Evolutionary conservation across 352 stramenopile species (phyloP).

Genomic region (Phytophthora sp.): DNA sequence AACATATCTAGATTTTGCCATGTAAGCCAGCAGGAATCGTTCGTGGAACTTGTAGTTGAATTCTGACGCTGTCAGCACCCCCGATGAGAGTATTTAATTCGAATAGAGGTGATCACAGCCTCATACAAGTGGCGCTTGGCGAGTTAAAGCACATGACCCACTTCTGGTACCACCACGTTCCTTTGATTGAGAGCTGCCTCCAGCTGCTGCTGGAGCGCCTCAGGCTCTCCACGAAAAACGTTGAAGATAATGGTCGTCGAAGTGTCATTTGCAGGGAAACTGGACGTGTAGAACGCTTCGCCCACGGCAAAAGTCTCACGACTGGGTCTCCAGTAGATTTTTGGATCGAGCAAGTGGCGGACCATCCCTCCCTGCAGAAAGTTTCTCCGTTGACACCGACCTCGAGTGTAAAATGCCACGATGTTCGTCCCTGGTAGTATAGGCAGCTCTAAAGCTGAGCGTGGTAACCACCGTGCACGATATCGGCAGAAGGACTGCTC

Average conservation of each 20-base stretch:
- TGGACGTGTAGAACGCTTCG: background rate
- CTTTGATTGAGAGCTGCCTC: constrained; percentile 30
- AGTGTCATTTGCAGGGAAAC: background rate
- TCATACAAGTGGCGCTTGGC: constrained; percentile 31
- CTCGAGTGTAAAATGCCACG: too few species aligned
- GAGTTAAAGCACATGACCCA: constrained; percentile 65
- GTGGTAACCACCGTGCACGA: too few species aligned
- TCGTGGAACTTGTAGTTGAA: constrained; percentile 53
- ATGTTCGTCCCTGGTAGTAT: too few species aligned
- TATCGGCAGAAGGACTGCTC: too few species aligned
- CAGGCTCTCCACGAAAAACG: constrained; percentile 49
- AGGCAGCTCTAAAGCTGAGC: too few species aligned
- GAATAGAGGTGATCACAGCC: constrained; percentile 26
- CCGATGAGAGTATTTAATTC: constrained; percentile 5
- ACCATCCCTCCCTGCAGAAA: too few species aligned
- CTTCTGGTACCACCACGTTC: constrained; percentile 30
- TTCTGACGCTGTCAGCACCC: constrained; percentile 37
- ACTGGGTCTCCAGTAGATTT: too few species aligned
- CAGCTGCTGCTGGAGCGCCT: constrained; percentile 47
- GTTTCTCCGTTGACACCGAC: too few species aligned
- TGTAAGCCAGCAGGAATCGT: constrained; percentile 49
- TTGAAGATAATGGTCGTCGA: constrained; percentile 68
- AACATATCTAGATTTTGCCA: constrained; percentile 52
- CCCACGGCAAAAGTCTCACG: background rate
- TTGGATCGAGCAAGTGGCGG: too few species aligned